These are phyloP conservation scores for Stephanodiscus minutulus DNA, from an alignment of 108 stramenopile species.

Conservation along the genomic window DNA sequence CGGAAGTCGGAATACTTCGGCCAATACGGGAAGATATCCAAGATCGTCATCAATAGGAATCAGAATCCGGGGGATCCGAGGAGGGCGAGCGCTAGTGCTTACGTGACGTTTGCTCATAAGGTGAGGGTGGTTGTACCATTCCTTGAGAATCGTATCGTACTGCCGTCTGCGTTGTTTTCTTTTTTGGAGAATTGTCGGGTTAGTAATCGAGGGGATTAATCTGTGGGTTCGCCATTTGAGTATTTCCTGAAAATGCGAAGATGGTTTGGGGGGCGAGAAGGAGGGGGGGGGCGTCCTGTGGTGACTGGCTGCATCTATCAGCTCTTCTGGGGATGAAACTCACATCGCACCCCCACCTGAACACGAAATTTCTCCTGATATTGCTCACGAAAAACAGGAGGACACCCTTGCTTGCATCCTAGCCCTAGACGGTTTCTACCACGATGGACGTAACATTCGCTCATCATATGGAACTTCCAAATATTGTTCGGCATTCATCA, in stretches of 20 bases:
- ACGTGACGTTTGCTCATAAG: constrained; percentile 96
- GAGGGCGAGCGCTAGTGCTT: constrained; percentile 85
- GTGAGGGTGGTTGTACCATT: constrained; percentile 40
- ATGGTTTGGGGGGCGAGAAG: too few relatives aligned
- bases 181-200: not conserved
- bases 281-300: not conserved
- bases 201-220: too few relatives aligned
- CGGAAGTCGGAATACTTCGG: constrained; percentile 94
- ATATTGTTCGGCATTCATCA: constrained; percentile 98
- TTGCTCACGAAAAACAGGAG: constrained; percentile 57
- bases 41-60: constrained; percentile 93
- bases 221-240: too few relatives aligned
- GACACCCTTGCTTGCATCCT: constrained; percentile 89
- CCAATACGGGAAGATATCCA: constrained; percentile 95
- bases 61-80: constrained; percentile 68
- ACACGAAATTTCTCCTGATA: not conserved
- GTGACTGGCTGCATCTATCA: not conserved
- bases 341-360: not conserved
- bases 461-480: constrained; percentile 98
- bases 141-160: not conserved
- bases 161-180: not conserved
- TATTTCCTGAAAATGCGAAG: too few relatives aligned
- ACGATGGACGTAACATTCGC: constrained; percentile 91
- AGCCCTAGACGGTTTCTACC: constrained; percentile 87
- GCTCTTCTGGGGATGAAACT: constrained; percentile 3